Base-by-base conservation (phyloP, 257 asterid genomes). In the Coffea eugenioides region DNA sequence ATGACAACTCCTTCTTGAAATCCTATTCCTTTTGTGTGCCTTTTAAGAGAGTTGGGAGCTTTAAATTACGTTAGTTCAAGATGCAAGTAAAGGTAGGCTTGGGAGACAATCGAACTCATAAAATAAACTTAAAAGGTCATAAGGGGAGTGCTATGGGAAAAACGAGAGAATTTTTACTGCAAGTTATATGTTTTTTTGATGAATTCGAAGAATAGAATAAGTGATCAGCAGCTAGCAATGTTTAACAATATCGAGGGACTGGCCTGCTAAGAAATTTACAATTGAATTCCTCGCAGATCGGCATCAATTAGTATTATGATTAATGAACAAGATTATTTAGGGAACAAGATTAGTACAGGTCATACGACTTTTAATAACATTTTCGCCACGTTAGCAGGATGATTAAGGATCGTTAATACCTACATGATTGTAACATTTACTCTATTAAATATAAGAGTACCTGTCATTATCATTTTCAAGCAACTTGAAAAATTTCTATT, bases 271-370 rank as follows among this genome's bases (percentile, higher is more conserved):
- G 16, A 52, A n/a, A 79, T 41, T 31, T 1, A 70, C 66, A 54
- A 31, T 62, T 45, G 43, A 76, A 76, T 76, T 45, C 8, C n/a
- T 62, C 16, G 43, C 45, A 56, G 71, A 72, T 79, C 76, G 2
- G 39, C 77, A 56, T 56, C 77, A 34, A 56, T 66, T 48, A 10
- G 34, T 39, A 6, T 18, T 2, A 51, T 39, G 27, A 76, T 8
- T n/a, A 61, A 27, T 76, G 59, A 49, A 43, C 70, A 69, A 69
- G 80, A 7, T 68, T 36, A 36, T 51, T 71, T 46, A 71, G 59
- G 59, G 31, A 64, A 48, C 79, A 10, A 65, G 25, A 52, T 69
- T 65, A 77, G 76, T 82, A 77, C 82, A 77, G 79, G 36, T 77
- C 85, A 77, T 10, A 66, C 41, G 11, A 9, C 23, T 52, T 65